Evolutionary conservation across 805 yeast genomes (phyloP), one percentile per base, ranked within the genome.

Genomic region (Spencermartinsiella europaea): DNA sequence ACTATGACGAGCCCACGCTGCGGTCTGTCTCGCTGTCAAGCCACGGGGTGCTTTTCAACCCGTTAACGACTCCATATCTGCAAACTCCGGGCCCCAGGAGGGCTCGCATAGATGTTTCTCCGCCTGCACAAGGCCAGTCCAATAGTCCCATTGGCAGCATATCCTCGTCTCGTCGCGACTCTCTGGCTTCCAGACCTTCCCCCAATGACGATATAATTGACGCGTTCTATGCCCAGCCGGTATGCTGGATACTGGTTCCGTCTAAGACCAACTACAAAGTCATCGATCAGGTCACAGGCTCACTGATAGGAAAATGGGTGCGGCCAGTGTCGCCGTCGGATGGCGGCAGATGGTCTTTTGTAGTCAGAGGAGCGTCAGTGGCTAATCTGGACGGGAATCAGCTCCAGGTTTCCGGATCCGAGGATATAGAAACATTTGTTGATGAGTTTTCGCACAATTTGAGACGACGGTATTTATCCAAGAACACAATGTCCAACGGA

Each of bases 261-360:
- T 51, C 49, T 3, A 33, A 40, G 2, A 27, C 40, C 5, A 34
- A 36, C 5, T 54, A 33, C 39, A 36, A 37, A 17, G 47, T 55
- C 2, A 44, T 54, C 5, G 59, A 55, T 27, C 52, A 52, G 33
- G 38, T 53, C 22, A 55, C 59, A 4, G 40, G 39, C 42, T 16
- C 36, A 16, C 33, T 46, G 4, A 42, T 55, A 14, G 59, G 59
- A 20, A 37, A 37, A 21, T 55, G 59, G 59, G 33, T 42, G 19
- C 45, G 46, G 33, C 31, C 31, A 25, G 40, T 42, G 47, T 42
- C 39, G 22, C 27, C 42, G 15, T 17, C 35, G 21, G 31, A 27
- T 17, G 34, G 20, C 20, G 21, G 17, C 10, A 21, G 14, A 15
- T 47, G 53, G 53, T 14, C 19, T 16, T 50, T 47, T 37, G 25